These are phyloP conservation scores for Auxenochlorella pyrenoidosa DNA, from an alignment of 139 green algal genomes.

Conservation along the genomic window DNA sequence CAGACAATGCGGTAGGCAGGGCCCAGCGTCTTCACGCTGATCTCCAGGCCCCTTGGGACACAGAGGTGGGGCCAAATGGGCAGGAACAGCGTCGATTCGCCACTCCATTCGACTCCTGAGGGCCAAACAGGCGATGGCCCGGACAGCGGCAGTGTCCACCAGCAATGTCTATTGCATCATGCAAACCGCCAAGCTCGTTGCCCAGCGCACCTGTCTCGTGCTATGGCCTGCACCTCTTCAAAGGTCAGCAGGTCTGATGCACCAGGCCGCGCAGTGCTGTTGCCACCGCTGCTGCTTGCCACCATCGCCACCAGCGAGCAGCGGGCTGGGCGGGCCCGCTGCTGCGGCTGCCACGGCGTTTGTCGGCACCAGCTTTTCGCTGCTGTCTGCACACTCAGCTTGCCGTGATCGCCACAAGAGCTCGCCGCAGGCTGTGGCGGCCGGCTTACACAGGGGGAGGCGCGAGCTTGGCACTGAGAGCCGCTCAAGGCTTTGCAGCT, in stretches of 20 bases:
- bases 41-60: conserved; percentile 46
- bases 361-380: background rate
- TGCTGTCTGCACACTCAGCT: background rate
- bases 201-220: conserved; percentile 8
- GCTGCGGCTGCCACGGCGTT: background rate
- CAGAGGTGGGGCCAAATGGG: background rate
- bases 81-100: too few species aligned
- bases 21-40: conserved; percentile 61
- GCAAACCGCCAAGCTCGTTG: background rate
- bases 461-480: too few species aligned
- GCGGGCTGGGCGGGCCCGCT: background rate
- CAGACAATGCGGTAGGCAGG: conserved; percentile 72
- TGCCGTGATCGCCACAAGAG: too few species aligned
- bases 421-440: too few species aligned
- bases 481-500: too few species aligned
- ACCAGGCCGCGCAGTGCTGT: background rate
- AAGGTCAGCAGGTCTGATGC: background rate
- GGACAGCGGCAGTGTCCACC: too few species aligned
- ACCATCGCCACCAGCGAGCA: background rate
- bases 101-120: too few species aligned
- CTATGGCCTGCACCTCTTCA: conserved; percentile 38
- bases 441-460: too few species aligned
- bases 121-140: too few species aligned
- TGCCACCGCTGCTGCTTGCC: background rate
- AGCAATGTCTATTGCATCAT: too few species aligned